phyloP scores from a whole-genome alignment of 257 asterid species.

The Scutellaria barbata region DNA sequence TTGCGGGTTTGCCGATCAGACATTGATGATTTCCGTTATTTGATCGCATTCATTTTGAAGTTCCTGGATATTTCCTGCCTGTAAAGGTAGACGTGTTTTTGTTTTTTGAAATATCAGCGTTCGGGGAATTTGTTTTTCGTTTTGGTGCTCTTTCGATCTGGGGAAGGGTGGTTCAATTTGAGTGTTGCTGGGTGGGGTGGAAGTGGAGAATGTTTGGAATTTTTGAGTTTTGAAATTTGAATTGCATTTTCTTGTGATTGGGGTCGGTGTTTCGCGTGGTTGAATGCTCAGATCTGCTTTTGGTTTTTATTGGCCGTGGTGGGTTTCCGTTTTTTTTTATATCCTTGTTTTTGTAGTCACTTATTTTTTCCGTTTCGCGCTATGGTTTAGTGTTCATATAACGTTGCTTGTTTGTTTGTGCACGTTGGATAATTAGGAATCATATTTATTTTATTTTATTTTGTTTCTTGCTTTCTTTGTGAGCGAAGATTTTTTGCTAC shows the following conservation, averaged over 20 bases:
- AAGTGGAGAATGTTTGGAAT: slow-evolving; percentile 27
- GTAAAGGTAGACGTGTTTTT: slow-evolving; percentile 34
- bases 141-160: slow-evolving; percentile 42
- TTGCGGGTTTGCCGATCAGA: slow-evolving; percentile 55
- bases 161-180: slow-evolving; percentile 12
- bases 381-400: slow-evolving; percentile 12
- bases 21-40: slow-evolving; percentile 32
- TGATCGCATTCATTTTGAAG: slow-evolving; percentile 25
- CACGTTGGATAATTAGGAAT: slow-evolving; percentile 12
- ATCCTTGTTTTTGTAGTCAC: neutral
- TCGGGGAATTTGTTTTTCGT: slow-evolving; percentile 5
- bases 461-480: slow-evolving; percentile 4
- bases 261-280: slow-evolving; percentile 35
- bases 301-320: slow-evolving; percentile 25
- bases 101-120: neutral
- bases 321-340: slow-evolving; percentile 20
- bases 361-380: slow-evolving; percentile 6
- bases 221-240: slow-evolving; percentile 25
- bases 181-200: slow-evolving; percentile 10
- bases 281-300: slow-evolving; percentile 50
- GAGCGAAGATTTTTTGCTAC: slow-evolving; percentile 11
- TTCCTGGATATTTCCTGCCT: slow-evolving; percentile 8
- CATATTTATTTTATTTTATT: neutral
- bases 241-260: slow-evolving; percentile 32
- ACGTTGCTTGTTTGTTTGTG: slow-evolving; percentile 31